These are phyloP conservation scores for Tetrapisispora arboricola DNA, from an alignment of 805 yeast species.

Conservation along the genomic window DNA sequence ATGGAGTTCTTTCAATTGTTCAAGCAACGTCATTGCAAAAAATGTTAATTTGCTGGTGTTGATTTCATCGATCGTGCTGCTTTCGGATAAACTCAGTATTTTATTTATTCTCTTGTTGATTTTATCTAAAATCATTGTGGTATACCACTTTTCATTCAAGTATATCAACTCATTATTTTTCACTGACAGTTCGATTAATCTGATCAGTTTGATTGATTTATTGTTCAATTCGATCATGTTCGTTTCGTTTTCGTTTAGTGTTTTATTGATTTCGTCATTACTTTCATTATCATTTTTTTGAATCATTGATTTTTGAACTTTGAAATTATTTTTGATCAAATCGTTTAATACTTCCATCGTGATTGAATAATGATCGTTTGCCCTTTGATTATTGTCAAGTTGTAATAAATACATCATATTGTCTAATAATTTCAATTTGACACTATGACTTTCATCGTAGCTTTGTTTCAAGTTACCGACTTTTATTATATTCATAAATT, in stretches of 20 bases:
- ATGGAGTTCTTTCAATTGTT: conserved; percentile 1
- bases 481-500: conserved; percentile 19
- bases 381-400: background rate
- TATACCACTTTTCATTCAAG: conserved; percentile 12
- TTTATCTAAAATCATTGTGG: background rate
- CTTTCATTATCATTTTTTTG: background rate
- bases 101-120: background rate
- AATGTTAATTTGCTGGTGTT: background rate
- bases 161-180: conserved; percentile 4
- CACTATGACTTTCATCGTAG: conserved; percentile 19
- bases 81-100: too few relatives aligned
- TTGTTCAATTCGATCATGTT: conserved; percentile 3
- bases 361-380: background rate
- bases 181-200: conserved; percentile 1
- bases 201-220: conserved; percentile 2
- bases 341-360: background rate
- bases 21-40: background rate
- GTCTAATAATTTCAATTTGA: conserved; percentile 11
- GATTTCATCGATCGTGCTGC: background rate
- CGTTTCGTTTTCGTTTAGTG: conserved; percentile 9
- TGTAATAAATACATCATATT: conserved; percentile 1
- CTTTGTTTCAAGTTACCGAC: conserved; percentile 27
- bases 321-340: background rate
- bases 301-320: background rate
- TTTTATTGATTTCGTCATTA: conserved; percentile 7